Evolutionary conservation across 148 eudicot genomes (phyloP), one percentile per base, ranked within the genome.

Genomic region (Beta vulgaris): DNA sequence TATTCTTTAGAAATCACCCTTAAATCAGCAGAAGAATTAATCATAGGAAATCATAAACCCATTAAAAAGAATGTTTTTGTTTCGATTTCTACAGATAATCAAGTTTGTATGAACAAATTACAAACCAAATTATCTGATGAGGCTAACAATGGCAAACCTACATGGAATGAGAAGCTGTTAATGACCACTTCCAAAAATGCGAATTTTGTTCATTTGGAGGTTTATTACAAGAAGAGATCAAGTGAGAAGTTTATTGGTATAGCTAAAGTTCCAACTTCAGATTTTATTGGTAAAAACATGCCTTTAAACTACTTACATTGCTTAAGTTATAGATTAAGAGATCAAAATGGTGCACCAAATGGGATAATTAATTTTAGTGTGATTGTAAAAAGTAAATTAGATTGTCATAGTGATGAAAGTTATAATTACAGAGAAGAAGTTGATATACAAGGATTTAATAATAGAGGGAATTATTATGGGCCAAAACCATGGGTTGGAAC

Each of bases 341-440:
- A 87, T 70, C 16, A 9, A 0, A 7, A 70, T 19, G 90, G 90
- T 0, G 86, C 82, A 58, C 77, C 79, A 37, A 90, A 85, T 46
- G 98, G 98, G 55, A 89, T 92, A 12, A 74, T 92, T n/a, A 86
- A 90, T 62, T 83, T 92, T 59, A 83, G 90, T 18, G 87, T 90
- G 23, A 86, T 68, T n/a, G 79, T 88, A 48, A 77, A 60, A 21
- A 70, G 62, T 29, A 31, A 29, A 46, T 40, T 79, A 61, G 78
- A 58, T 61, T 13, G 16, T 28, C 62, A 62, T 46, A 23, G 48
- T 21, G 36, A 23, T 4, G 37, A 3, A 32, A 23, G 35, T 16
- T 32, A 19, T 0, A 6, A 32, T 15, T 9, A 55, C 29, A 42
- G 8, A 0, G 28, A 34, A 37, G 5, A 19, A 53, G 26, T 6